Percentiles rank a stretch among this genome's conserved stretches.
These are phyloP conservation scores for Phaeodactylum tricornutum DNA, from an alignment of 108 stramenopile species.

Conservation along the genomic window DNA sequence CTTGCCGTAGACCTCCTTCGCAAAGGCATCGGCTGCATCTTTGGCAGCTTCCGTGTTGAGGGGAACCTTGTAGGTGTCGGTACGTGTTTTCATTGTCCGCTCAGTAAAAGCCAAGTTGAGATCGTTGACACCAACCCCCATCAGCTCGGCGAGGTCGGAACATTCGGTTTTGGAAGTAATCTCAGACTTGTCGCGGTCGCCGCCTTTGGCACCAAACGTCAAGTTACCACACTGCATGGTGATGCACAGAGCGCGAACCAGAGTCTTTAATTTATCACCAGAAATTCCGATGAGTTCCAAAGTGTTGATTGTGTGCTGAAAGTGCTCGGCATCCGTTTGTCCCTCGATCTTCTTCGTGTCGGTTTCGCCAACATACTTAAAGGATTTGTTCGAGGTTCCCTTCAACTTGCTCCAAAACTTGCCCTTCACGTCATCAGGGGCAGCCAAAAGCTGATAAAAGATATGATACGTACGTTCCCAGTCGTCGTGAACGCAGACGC, in stretches of 20 bases:
- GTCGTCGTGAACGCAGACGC: slow-evolving; percentile 80
- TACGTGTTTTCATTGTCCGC: slow-evolving; percentile 62
- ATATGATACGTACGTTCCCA: slow-evolving; percentile 97
- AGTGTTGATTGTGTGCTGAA: slow-evolving; percentile 53
- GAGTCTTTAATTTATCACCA: slow-evolving; percentile 35
- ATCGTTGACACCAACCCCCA: slow-evolving; percentile 45
- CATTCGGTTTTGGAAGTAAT: slow-evolving; percentile 51
- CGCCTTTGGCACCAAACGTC: slow-evolving; percentile 51
- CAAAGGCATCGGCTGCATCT: slow-evolving; percentile 87
- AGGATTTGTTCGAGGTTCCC: slow-evolving; percentile 39
- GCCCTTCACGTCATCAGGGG: slow-evolving; percentile 50
- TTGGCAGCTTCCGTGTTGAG: slow-evolving; percentile 55
- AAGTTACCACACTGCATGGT: slow-evolving; percentile 86
- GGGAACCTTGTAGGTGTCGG: slow-evolving; percentile 73
- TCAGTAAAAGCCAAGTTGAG: slow-evolving; percentile 64
- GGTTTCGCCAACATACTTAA: slow-evolving; percentile 45
- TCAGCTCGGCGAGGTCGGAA: slow-evolving; percentile 47
- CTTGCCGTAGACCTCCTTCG: slow-evolving; percentile 85
- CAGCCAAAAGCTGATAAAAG: slow-evolving; percentile 92
- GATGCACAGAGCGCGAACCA: slow-evolving; percentile 64
- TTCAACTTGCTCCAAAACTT: slow-evolving; percentile 60
- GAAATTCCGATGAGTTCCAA: slow-evolving; percentile 54
- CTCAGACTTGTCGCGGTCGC: slow-evolving; percentile 53
- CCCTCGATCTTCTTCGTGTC: slow-evolving; percentile 52
- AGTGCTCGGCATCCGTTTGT: slow-evolving; percentile 58